Evolutionary conservation across 2,329 filamentous ascomycete species (phyloP).

Genomic region (Sordariomycetes sp.): DNA sequence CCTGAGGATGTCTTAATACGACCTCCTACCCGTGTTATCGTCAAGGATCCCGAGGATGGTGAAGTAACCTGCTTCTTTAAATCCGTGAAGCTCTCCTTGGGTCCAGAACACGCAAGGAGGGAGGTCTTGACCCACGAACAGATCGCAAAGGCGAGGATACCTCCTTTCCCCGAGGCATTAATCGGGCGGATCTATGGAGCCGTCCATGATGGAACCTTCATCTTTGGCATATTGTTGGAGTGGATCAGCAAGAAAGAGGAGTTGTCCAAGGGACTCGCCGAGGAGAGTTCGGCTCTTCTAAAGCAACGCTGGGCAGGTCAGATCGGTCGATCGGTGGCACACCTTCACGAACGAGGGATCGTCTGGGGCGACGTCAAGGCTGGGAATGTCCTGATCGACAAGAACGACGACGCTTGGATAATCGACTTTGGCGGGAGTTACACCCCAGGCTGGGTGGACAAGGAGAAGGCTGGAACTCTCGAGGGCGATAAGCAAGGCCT

Average conservation of each 20-base stretch:
- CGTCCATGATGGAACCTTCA: neutral
- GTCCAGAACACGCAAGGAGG: neutral
- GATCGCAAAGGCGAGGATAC: neutral
- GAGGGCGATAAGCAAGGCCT: constrained; percentile 13
- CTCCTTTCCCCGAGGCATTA: neutral
- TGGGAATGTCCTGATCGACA: constrained; percentile 18
- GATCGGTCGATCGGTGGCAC: neutral
- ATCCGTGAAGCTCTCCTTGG: neutral
- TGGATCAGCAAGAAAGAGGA: neutral
- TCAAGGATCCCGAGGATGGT: neutral
- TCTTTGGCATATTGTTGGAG: neutral
- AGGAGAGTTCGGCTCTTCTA: neutral
- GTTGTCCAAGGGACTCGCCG: neutral
- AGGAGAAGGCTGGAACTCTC: constrained; percentile 12
- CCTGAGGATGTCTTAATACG: neutral
- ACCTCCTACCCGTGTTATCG: neutral
- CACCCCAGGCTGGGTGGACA: constrained; percentile 17
- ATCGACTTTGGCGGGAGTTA: constrained; percentile 20
- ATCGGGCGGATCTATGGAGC: neutral
- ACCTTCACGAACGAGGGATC: neutral
- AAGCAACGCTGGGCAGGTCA: neutral
- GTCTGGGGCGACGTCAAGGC: constrained; percentile 10
- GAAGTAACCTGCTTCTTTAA: neutral
- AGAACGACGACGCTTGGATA: constrained; percentile 16
- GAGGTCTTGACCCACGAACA: neutral